Evolutionary conservation across 2,329 filamentous ascomycete species (phyloP), one percentile per base, ranked within the genome.

Genomic region (Neurospora sp.): DNA sequence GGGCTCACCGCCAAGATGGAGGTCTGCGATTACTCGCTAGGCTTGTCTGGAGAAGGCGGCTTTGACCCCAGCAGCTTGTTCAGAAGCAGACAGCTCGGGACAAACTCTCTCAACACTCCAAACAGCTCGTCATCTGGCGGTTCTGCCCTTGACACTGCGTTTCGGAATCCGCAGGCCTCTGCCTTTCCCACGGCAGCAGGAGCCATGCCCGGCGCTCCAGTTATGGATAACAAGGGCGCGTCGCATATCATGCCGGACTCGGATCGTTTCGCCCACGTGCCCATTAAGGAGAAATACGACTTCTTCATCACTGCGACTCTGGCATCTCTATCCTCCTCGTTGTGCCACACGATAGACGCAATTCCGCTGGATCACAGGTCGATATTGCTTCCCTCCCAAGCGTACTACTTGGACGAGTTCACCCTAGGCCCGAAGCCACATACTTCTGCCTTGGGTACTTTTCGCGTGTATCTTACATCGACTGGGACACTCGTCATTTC

Each of bases 381-480:
- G 0, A 77, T 88, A 15, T 76, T 88, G 36, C 80, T 88, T 33
- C 77, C 82, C 33, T 70, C 80, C 15, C 70, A 75, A 62, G 73
- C 76, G 67, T 74, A 76, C n/a, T 70, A 75, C 17, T 70, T 73
- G 52, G 75, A 75, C 38, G 78, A 80, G 37, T 76, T 74, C 37
- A 76, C 78, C 39, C 72, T 75, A 33, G 71, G 68, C 37, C 70
- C 72, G 8, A 36, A 70, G n/a, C 73, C 72, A 8, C 74, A 76
- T 11, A 73, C 76, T 8, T 78, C 84, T 2, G 77, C 86, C 28
- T 71, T 81, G 3, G 86, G 83, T 2, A 86, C 84, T 6, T 81
- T 88, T 17, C 82, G 83, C 66, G 81, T 84, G 8, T 86, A 86
- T 72, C 76, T 88, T 67, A 88, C 86, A 6, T 88, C 85, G 1